These are phyloP conservation scores for Pestalotiopsis sp. DNA, from an alignment of 2,329 filamentous ascomycete genomes.

Conservation along the genomic window DNA sequence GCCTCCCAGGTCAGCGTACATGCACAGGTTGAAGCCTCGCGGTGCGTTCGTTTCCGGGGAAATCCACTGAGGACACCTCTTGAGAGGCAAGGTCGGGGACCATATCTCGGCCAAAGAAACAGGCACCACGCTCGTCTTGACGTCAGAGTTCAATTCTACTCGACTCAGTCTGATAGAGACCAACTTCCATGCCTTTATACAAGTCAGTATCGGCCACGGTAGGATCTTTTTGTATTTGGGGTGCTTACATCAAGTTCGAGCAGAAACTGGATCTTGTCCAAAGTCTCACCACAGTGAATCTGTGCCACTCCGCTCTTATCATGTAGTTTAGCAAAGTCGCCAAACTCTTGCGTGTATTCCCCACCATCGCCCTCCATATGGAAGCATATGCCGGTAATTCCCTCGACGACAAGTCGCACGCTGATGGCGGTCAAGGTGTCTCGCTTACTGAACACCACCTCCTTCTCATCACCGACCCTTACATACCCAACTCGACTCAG, in stretches of 20 bases:
- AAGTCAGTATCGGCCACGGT: neutral
- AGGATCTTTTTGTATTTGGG: neutral
- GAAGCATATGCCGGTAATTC: conserved; percentile 19
- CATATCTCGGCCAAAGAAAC: conserved; percentile 15
- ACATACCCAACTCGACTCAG: conserved; percentile 17
- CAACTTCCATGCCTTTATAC: conserved; percentile 20
- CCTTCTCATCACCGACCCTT: conserved; percentile 13
- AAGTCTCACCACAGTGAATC: neutral
- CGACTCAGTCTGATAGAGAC: conserved; percentile 17
- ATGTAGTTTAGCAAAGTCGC: conserved; percentile 15
- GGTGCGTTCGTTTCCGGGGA: neutral
- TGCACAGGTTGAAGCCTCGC: conserved; percentile 20
- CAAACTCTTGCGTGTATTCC: conserved; percentile 9
- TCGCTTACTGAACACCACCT: conserved; percentile 7
- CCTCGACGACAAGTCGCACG: conserved; percentile 14
- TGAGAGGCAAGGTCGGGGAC: conserved; percentile 19
- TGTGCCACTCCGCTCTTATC: conserved; percentile 16
- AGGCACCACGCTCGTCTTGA: neutral
- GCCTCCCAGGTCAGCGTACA: conserved; percentile 23
- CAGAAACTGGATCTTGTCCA: conserved; percentile 13
- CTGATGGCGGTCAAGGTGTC: conserved; percentile 14
- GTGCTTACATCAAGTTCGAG: conserved; percentile 21
- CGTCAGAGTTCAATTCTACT: neutral
- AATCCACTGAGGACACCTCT: conserved; percentile 14
- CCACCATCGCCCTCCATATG: conserved; percentile 11